These are phyloP conservation scores for Diatrype stigma DNA, from an alignment of 2,329 filamentous ascomycete genomes.

Conservation along the genomic window DNA sequence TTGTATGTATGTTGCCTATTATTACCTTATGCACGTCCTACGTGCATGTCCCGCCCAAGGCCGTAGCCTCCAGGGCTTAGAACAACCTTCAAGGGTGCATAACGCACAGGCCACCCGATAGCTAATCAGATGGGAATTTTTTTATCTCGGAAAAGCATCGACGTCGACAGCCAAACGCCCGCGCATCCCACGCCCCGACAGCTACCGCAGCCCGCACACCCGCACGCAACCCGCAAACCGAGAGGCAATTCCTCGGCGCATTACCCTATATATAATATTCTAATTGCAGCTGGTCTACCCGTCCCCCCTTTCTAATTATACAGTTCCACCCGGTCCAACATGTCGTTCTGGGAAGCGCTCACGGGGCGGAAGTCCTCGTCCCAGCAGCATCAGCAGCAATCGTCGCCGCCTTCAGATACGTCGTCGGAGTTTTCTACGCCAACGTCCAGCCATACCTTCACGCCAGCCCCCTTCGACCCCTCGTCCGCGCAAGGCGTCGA, in stretches of 20 bases:
- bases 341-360: conserved; percentile 59
- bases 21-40: no score
- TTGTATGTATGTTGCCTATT: no score
- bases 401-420: conserved; percentile 23
- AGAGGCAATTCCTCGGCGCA: no score
- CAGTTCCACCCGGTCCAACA: conserved; percentile 24
- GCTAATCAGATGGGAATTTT: conserved; percentile 2
- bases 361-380: conserved; percentile 53
- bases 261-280: background rate
- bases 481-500: conserved; percentile 74
- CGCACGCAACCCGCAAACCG: no score
- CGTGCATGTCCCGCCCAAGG: no score
- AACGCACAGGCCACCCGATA: background rate
- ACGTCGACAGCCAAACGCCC: background rate
- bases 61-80: no score
- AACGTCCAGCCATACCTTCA: conserved; percentile 48
- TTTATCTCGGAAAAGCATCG: background rate
- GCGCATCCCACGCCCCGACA: background rate
- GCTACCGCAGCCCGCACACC: no score
- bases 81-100: no score
- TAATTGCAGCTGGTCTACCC: conserved; percentile 10
- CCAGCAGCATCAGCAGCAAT: conserved; percentile 30
- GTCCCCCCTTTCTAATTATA: background rate
- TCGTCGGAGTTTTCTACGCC: conserved; percentile 38
- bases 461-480: conserved; percentile 62